Conservation (phyloP, 805 yeast genomes). For the Myxozyma melibiosi region DNA sequence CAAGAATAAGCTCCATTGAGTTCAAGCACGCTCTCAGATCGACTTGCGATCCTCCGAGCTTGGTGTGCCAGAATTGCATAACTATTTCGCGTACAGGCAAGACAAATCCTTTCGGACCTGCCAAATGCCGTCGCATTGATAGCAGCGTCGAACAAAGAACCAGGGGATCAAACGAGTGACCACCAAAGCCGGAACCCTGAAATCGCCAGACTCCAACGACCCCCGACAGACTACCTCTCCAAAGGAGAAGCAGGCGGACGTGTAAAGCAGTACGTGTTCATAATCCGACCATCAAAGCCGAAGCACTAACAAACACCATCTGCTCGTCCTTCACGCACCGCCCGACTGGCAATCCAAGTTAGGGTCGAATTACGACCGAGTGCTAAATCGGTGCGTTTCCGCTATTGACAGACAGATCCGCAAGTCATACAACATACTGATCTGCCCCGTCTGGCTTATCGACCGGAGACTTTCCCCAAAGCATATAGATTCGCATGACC, state of each 20-base stretch:
- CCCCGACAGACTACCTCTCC: conserved; percentile 4
- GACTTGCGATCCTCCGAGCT: background rate
- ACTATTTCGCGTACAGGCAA: conserved; percentile 34
- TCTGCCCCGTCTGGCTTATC: conserved; percentile 6
- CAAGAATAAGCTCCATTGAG: conserved; percentile 45
- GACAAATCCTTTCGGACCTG: background rate
- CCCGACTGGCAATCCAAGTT: conserved; percentile 1
- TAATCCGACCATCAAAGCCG: background rate
- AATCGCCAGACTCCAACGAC: conserved; percentile 12
- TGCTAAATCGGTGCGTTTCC: conserved; percentile 37
- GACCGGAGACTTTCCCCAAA: conserved; percentile 47
- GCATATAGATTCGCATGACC: conserved; percentile 30
- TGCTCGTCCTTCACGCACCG: conserved; percentile 7
- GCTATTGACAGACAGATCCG: conserved; percentile 18
- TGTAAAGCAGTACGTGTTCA: conserved; percentile 10
- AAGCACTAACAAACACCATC: conserved; percentile 5
- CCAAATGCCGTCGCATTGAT: background rate
- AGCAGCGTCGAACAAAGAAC: conserved; percentile 19
- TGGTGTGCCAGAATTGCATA: conserved; percentile 40
- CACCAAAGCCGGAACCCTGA: conserved; percentile 7
- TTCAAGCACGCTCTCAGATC: conserved; percentile 27
- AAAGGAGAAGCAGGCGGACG: background rate
- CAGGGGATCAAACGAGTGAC: conserved; percentile 4
- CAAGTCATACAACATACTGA: background rate
- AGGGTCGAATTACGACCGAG: conserved; percentile 29